Percentiles rank a stretch among this genome's conserved stretches.
phyloP scores from a whole-genome alignment of 768 basidiomycete species.

The Mycena indigotica region DNA sequence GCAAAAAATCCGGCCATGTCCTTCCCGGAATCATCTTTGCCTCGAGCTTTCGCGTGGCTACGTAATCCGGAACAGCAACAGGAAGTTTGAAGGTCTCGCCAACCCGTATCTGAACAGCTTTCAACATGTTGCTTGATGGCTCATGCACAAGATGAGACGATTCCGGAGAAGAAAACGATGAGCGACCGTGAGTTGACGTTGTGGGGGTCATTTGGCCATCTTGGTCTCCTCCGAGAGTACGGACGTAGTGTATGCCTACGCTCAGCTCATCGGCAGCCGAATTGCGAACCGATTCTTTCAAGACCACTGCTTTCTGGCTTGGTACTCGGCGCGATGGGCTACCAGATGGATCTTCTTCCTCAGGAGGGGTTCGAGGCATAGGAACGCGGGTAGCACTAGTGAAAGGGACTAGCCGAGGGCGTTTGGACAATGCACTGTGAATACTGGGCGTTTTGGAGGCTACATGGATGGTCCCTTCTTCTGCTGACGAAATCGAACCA shows the following conservation, averaged over 20 bases:
- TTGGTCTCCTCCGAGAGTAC: conserved; percentile 62
- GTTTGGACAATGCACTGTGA: conserved; percentile 43
- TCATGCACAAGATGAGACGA: conserved; percentile 54
- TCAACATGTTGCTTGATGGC: conserved; percentile 38
- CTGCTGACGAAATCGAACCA: conserved; percentile 36
- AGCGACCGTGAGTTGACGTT: conserved; percentile 41
- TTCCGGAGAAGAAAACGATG: conserved; percentile 67
- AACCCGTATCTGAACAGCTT: conserved; percentile 54
- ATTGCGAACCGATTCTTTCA: conserved; percentile 37
- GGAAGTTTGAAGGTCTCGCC: conserved; percentile 64
- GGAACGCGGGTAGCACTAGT: conserved; percentile 69
- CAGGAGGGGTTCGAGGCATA: conserved; percentile 50
- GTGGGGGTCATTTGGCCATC: conserved; percentile 35
- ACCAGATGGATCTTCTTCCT: conserved; percentile 29
- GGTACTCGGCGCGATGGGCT: conserved; percentile 45
- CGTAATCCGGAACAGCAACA: conserved; percentile 42
- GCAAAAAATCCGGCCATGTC: conserved; percentile 57
- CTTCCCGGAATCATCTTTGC: conserved; percentile 54
- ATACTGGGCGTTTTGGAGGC: conserved; percentile 59
- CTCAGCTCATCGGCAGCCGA: conserved; percentile 64
- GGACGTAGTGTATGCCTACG: conserved; percentile 72
- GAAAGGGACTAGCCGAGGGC: conserved; percentile 72
- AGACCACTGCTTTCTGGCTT: conserved; percentile 69
- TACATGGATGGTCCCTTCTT: conserved; percentile 48
- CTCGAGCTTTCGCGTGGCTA: conserved; percentile 41